These are phyloP conservation scores for Fomes fomentarius DNA, from an alignment of 1,284 basidiomycete species.

Conservation along the genomic window DNA sequence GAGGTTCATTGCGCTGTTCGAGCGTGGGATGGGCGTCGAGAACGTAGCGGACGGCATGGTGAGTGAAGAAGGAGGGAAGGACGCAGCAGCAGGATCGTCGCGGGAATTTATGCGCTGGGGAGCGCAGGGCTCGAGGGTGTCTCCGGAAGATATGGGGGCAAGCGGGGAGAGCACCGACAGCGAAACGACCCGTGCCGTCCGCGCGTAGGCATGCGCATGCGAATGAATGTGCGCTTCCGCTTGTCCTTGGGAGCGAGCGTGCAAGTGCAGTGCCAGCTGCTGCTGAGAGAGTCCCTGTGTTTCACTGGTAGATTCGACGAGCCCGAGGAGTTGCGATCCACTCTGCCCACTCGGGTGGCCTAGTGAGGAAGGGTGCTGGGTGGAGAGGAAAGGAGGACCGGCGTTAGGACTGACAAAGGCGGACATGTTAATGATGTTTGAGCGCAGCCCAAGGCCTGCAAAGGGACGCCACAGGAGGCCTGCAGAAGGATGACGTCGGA, in stretches of 20 bases:
- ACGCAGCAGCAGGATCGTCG: slow-evolving; percentile 4
- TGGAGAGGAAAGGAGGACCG: neutral
- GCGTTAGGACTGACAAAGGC: neutral
- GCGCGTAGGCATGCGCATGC: slow-evolving; percentile 4
- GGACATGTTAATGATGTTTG: slow-evolving; percentile 5
- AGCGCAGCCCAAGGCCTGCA: slow-evolving; percentile 3
- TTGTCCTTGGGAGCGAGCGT: neutral
- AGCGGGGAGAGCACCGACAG: slow-evolving; percentile 4
- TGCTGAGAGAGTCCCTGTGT: neutral
- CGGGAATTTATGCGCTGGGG: slow-evolving; percentile 12
- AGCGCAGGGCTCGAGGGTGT: slow-evolving; percentile 14
- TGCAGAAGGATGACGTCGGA: slow-evolving; percentile 4
- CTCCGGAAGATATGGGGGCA: neutral
- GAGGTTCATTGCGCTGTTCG: neutral
- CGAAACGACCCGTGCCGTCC: slow-evolving; percentile 5
- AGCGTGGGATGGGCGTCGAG: neutral
- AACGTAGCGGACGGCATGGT: slow-evolving; percentile 10
- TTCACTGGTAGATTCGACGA: neutral
- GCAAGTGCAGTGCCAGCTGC: neutral
- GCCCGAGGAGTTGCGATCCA: slow-evolving; percentile 3
- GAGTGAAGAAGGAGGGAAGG: neutral
- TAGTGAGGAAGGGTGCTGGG: neutral
- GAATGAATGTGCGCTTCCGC: neutral
- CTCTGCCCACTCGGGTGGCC: neutral
- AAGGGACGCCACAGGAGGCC: slow-evolving; percentile 14